phyloP scores from a whole-genome alignment of 192 early-diverging fungal species.

The Coemansia sp. region DNA sequence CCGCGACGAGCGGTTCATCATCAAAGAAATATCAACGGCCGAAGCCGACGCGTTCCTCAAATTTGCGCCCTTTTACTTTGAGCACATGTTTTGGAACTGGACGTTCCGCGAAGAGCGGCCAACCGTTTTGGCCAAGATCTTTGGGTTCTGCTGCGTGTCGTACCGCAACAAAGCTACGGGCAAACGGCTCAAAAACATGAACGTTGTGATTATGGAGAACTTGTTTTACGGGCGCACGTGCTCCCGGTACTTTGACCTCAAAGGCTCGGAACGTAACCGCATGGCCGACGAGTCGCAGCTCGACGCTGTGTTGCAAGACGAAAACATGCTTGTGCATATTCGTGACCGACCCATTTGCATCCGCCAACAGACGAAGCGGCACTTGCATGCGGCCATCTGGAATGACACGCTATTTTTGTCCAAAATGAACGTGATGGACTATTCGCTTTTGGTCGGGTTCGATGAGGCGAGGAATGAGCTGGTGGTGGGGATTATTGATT shows the following conservation, averaged over 20 bases:
- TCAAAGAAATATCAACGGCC: slow-evolving; percentile 83
- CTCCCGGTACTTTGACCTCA: slow-evolving; percentile 83
- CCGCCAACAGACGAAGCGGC: slow-evolving; percentile 83
- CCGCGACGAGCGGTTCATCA: slow-evolving; percentile 84
- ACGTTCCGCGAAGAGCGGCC: slow-evolving; percentile 58
- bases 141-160: slow-evolving; percentile 90
- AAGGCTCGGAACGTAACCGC: slow-evolving; percentile 93
- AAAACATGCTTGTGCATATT: slow-evolving; percentile 79
- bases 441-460: slow-evolving; percentile 92
- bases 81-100: slow-evolving; percentile 60
- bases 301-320: slow-evolving; percentile 88
- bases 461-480: slow-evolving; percentile 83
- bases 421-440: slow-evolving; percentile 97
- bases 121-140: slow-evolving; percentile 83
- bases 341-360: slow-evolving; percentile 88
- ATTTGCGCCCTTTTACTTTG: slow-evolving; percentile 92
- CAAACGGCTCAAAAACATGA: slow-evolving; percentile 76
- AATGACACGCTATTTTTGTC: slow-evolving; percentile 95
- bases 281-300: slow-evolving; percentile 85
- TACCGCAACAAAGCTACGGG: slow-evolving; percentile 83
- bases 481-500: slow-evolving; percentile 98
- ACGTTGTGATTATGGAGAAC: slow-evolving; percentile 95
- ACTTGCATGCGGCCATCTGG: slow-evolving; percentile 79
- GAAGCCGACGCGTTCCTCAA: slow-evolving; percentile 86
- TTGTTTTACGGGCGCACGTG: slow-evolving; percentile 82